Percentiles rank a stretch among this genome's conserved stretches.
phyloP scores from a whole-genome alignment of 2,329 filamentous ascomycete species.

The Fusarium devonianum region DNA sequence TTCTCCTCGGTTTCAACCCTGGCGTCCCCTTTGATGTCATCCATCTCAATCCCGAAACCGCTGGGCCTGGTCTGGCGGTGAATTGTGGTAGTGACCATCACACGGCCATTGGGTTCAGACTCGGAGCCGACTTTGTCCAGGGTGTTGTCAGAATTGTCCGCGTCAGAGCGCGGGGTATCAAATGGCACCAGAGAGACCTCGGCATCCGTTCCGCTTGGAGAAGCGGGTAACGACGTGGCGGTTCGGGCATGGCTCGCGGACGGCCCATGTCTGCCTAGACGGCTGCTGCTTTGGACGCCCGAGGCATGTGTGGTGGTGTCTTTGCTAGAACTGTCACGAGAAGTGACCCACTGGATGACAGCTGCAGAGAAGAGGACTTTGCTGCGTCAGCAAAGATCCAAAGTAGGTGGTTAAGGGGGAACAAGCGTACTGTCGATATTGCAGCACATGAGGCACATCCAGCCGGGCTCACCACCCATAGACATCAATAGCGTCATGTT shows the following conservation, averaged over 20 bases:
- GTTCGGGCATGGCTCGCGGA: too few relatives aligned
- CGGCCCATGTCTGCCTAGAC: conserved; percentile 2
- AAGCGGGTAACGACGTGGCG: too few relatives aligned
- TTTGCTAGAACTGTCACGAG: conserved; percentile 55
- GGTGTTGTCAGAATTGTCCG: conserved; percentile 26
- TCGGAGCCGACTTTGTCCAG: conserved; percentile 28
- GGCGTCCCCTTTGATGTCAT: conserved; percentile 2
- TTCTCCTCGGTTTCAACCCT: conserved; percentile 16
- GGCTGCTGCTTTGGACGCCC: conserved; percentile 14
- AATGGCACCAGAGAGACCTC: conserved; percentile 40
- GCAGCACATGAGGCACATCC: conserved; percentile 71
- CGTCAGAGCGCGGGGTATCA: conserved; percentile 28
- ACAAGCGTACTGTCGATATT: conserved; percentile 66
- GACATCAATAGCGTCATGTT: conserved; percentile 67
- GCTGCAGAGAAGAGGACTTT: conserved; percentile 65
- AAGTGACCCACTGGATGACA: conserved; percentile 69
- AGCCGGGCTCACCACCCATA: conserved; percentile 67
- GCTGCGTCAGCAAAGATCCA: background rate
- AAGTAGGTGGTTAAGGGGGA: background rate
- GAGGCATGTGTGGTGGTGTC: too few relatives aligned
- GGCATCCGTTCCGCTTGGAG: conserved; percentile 33
- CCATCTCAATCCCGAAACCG: conserved; percentile 13
- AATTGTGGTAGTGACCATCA: conserved; percentile 50
- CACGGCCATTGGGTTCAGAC: too few relatives aligned
- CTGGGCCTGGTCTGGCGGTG: conserved; percentile 45